Base-by-base conservation (phyloP, 2,329 filamentous ascomycete genomes). In the Pestalotiopsis sp. region DNA sequence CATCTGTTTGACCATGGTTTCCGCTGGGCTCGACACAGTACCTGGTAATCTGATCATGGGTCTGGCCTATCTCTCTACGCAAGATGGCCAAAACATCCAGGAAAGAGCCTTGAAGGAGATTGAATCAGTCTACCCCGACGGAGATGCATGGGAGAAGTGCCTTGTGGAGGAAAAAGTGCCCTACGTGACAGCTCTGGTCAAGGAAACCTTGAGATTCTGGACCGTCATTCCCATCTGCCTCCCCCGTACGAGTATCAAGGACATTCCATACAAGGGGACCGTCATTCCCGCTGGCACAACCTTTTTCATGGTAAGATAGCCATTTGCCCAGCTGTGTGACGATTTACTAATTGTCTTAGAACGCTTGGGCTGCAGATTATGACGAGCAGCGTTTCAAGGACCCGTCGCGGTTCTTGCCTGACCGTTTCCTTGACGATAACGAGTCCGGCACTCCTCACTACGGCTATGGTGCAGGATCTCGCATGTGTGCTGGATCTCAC, bases 181-280 rank as follows among this genome's bases (percentile, higher is more conserved):
- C 0, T 96, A 94, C 78, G 83, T 96, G 69, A 93, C 91, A 0
- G 93, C 93, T 0, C 80, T 96, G 5, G 91, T 93, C 70, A 94
- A 94, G 75, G 93, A 96, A 76, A 89, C 91, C 1, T 84, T 95
- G 0, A 88, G 93, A 31, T 95, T 89, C 83, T 95, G 90, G 87
- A 92, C 90, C 2, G 92, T 95, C 38, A 92, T 95, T 71, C 92
- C 92, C 2, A 91, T 96, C 73, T 93, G 90, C 73, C 84, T 96
- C 0, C 93, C 93, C 0, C 85, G 93, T 3, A 89, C 89, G 17
- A 92, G 85, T 70, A 91, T 92, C 76, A 92, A 91, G 72, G 90
- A 92, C 70, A 92, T 95, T 68, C 83, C 86, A 4, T 95, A 90
- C 80, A 84, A 92, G 27, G 88, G 88, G 17, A 83, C 89, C 0